Conservation (phyloP, 2,329 filamentous ascomycete genomes). For the Rutstroemia sp. region DNA sequence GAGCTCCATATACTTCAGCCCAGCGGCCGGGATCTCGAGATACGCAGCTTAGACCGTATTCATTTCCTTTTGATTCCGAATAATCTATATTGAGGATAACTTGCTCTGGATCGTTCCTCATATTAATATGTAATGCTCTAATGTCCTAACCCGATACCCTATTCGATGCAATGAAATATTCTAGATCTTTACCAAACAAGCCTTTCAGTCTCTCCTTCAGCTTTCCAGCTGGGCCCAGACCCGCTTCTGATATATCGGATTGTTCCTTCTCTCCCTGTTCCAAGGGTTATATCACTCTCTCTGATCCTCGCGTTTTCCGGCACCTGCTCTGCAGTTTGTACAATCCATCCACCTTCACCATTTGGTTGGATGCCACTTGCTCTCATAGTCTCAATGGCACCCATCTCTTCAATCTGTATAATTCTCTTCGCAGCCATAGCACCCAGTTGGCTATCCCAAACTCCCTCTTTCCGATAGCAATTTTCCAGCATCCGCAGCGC, state of each 20-base stretch:
- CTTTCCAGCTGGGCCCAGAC: background rate
- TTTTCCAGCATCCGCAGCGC: background rate
- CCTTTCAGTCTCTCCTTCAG: background rate
- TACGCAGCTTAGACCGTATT: too few relatives aligned
- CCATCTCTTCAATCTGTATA: slow-evolving; percentile 1
- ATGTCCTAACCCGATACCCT: too few relatives aligned
- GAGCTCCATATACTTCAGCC: too few relatives aligned
- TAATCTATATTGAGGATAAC: too few relatives aligned
- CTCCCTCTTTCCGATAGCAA: background rate
- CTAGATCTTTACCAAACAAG: background rate
- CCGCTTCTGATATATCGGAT: background rate
- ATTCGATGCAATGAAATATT: background rate
- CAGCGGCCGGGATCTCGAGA: too few relatives aligned
- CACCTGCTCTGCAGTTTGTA: background rate
- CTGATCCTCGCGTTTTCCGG: background rate
- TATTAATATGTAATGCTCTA: too few relatives aligned
- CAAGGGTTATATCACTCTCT: background rate
- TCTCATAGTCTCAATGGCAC: background rate
- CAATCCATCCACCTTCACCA: background rate
- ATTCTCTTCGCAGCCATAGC: background rate
- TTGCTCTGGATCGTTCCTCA: too few relatives aligned
- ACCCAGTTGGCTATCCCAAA: background rate
- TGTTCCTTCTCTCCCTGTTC: background rate
- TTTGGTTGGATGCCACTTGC: background rate
- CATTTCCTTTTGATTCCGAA: too few relatives aligned